phyloP scores from a whole-genome alignment of 148 eudicot species.

The Amaranthus hypochondriacus region DNA sequence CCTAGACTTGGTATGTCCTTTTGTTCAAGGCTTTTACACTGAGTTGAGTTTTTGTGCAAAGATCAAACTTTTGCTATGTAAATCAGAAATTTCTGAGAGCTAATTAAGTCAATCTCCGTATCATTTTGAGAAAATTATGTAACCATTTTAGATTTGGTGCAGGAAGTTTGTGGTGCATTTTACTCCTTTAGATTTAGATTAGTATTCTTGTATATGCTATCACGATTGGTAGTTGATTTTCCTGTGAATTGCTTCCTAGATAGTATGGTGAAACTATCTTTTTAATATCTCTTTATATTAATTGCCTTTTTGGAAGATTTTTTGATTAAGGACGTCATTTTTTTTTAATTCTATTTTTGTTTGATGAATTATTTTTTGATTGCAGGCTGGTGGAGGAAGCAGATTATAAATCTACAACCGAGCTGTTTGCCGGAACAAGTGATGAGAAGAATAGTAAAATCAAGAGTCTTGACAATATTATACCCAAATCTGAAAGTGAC shows the following conservation, averaged over 20 bases:
- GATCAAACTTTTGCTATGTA: background rate
- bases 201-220: background rate
- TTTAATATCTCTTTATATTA: background rate
- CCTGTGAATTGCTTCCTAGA: background rate
- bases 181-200: background rate
- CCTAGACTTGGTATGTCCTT: background rate
- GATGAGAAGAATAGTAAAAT: slow-evolving; percentile 43
- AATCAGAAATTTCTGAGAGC: background rate
- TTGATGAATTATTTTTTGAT: background rate
- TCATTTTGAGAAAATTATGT: background rate
- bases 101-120: background rate
- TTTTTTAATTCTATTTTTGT: background rate
- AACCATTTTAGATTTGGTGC: background rate
- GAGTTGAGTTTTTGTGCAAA: background rate
- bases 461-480: slow-evolving; percentile 70
- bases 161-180: background rate
- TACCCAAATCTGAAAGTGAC: slow-evolving; percentile 92
- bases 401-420: slow-evolving; percentile 68
- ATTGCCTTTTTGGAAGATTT: background rate
- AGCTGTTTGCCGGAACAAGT: slow-evolving; percentile 59
- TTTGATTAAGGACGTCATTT: background rate
- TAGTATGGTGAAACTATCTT: background rate
- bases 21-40: background rate
- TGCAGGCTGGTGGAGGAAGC: slow-evolving; percentile 96
- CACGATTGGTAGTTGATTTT: background rate